phyloP scores from a whole-genome alignment of 371 early-diverging fungal genomes.

The Mucor irregularis region DNA sequence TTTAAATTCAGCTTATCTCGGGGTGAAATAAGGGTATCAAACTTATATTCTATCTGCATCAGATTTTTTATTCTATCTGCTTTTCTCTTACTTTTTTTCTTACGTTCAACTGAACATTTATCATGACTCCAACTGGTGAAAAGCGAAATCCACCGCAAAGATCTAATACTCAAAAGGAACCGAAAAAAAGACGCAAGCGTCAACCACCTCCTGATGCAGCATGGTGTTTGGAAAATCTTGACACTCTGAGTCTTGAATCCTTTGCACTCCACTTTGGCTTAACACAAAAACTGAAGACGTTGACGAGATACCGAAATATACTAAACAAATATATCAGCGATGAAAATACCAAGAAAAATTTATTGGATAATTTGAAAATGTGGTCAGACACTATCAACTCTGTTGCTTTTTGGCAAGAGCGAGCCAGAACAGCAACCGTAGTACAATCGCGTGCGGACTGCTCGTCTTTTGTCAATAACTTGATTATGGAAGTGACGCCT shows the following conservation, averaged over 20 bases:
- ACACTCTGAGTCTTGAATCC: conserved; percentile 6
- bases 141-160: conserved; percentile 7
- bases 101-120: not conserved
- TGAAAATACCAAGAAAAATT: conserved; percentile 7
- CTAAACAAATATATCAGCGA: conserved; percentile 9
- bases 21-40: too few relatives aligned
- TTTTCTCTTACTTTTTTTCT: not conserved
- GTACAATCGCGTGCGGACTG: conserved; percentile 9
- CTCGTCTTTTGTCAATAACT: conserved; percentile 15
- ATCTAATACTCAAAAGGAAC: conserved; percentile 1
- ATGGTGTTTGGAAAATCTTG: conserved; percentile 11
- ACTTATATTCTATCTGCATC: too few relatives aligned
- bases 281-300: conserved; percentile 6
- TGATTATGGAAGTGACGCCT: conserved; percentile 10
- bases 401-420: conserved; percentile 17
- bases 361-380: conserved; percentile 8
- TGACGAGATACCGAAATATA: conserved; percentile 11
- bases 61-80: too few relatives aligned
- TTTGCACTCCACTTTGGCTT: conserved; percentile 9
- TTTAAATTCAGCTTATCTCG: too few relatives aligned
- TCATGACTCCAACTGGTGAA: conserved; percentile 11
- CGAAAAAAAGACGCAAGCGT: not conserved
- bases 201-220: conserved; percentile 8
- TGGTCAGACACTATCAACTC: conserved; percentile 11
- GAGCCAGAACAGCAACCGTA: conserved; percentile 11